Evolutionary conservation across 768 basidiomycete species (phyloP), one percentile per base, ranked within the genome.

Genomic region (Mycena alexandri): DNA sequence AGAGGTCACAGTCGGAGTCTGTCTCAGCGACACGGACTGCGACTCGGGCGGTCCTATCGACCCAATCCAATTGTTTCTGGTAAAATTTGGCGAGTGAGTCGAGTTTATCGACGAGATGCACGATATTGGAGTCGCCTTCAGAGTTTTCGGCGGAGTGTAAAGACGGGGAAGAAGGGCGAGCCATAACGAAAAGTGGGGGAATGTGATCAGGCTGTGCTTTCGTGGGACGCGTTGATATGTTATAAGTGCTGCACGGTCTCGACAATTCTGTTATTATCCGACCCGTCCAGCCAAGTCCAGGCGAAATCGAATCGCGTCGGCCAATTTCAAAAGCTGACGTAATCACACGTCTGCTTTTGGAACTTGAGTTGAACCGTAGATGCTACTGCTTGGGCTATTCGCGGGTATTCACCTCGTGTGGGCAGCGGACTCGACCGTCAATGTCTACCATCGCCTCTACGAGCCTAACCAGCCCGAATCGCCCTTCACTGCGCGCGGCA

Each of bases 361-460:
- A 41, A 29, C 3, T 13, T n/a, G n/a, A n/a, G n/a, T 34, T 47
- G 41, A 11, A 38, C 53, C 43, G 44, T 24, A 29, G 48, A 47
- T 60, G 38, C 34, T 70, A 11, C 33, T 29, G 29, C 29, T 29
- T 29, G 29, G 29, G 29, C 29, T 65, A 2, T 12, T 68, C 19
- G 61, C 58, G 13, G 50, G 21, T 36, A 29, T 50, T 2, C 38
- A 53, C 36, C 51, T 58, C 14, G 63, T 46, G 7, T 71, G 62
- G 51, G 65, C 62, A 24, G 61, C 64, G 9, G 61, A 71, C 62
- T 33, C 56, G 34, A 53, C 66, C 17, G 64, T 56, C 36, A 53
- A 48, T 24, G 63, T 89, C 22, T 79, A 81, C 70, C 90, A 91
- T 75, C 83, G 89, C 22, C 51, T 90, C 53, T 82, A 83, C 71